Evolutionary conservation across 768 basidiomycete genomes (phyloP).

Genomic region (Terana coerulea): DNA sequence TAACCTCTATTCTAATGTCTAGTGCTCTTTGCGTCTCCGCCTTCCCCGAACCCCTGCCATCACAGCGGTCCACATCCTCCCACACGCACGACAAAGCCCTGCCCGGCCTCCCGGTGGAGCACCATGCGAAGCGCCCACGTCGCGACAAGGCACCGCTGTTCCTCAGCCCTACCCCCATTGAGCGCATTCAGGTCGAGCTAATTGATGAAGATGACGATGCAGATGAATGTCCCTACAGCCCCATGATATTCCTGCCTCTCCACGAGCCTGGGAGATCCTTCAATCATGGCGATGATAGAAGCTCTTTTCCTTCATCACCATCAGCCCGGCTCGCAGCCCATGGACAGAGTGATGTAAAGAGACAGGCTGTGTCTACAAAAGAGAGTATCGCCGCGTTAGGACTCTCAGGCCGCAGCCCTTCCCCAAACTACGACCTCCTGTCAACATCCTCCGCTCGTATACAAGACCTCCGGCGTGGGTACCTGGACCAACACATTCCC

Average conservation of each 20-base stretch:
- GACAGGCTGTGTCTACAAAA: constrained; percentile 12
- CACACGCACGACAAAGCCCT: not conserved
- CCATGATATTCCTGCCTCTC: constrained; percentile 5
- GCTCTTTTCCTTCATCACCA: not conserved
- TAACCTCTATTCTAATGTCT: constrained; percentile 1
- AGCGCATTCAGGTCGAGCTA: no score
- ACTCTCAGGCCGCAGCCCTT: constrained; percentile 9
- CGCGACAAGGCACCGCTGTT: not conserved
- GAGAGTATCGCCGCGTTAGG: constrained; percentile 11
- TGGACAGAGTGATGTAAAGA: not conserved
- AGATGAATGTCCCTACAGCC: not conserved
- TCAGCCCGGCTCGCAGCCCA: not conserved
- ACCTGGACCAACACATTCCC: not conserved
- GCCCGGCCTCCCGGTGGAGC: not conserved
- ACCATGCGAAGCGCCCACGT: not conserved
- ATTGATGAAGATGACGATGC: not conserved
- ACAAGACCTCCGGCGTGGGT: not conserved
- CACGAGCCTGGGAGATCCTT: not conserved
- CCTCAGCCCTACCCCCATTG: not conserved
- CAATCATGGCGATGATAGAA: not conserved
- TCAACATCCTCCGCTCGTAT: not conserved
- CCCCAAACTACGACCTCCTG: constrained; percentile 7
- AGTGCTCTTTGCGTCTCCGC: constrained; percentile 1
- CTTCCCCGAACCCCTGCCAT: not conserved
- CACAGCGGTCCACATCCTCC: not conserved